Evolutionary conservation across 768 basidiomycete species (phyloP).

Genomic region (Goffeauzyma gilvescens): DNA sequence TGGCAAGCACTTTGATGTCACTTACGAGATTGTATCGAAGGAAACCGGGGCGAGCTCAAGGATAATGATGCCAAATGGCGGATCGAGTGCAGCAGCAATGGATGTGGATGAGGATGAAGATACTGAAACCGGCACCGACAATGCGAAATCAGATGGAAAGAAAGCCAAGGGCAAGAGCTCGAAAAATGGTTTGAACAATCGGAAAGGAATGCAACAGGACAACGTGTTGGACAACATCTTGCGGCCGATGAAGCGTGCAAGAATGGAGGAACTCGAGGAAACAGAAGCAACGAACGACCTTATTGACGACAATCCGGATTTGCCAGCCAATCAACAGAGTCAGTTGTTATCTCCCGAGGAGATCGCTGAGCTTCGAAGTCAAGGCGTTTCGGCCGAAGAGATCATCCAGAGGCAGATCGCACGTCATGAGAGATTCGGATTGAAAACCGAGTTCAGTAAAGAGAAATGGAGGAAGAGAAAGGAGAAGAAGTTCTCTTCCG

Average conservation of each 20-base stretch:
- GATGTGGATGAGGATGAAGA: conserved; percentile 3
- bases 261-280: conserved; percentile 73
- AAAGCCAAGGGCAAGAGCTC: conserved; percentile 2
- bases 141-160: background rate
- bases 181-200: too few species aligned
- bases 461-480: conserved; percentile 95
- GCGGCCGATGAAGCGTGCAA: conserved; percentile 39
- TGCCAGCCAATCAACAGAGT: conserved; percentile 36
- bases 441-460: conserved; percentile 97
- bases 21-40: conserved; percentile 56
- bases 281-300: conserved; percentile 92
- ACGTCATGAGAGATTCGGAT: conserved; percentile 68
- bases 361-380: conserved; percentile 61
- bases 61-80: background rate
- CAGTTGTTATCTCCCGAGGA: conserved; percentile 68
- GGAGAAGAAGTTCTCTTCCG: conserved; percentile 86
- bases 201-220: conserved; percentile 42
- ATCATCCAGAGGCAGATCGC: conserved; percentile 90
- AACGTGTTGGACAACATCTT: conserved; percentile 30
- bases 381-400: conserved; percentile 72
- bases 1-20: conserved; percentile 65
- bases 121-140: background rate
- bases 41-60: too few species aligned
- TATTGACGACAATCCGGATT: conserved; percentile 57
- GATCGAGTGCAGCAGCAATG: background rate